phyloP scores from a whole-genome alignment of 139 green algal genomes.

The Chlorella sp. region DNA sequence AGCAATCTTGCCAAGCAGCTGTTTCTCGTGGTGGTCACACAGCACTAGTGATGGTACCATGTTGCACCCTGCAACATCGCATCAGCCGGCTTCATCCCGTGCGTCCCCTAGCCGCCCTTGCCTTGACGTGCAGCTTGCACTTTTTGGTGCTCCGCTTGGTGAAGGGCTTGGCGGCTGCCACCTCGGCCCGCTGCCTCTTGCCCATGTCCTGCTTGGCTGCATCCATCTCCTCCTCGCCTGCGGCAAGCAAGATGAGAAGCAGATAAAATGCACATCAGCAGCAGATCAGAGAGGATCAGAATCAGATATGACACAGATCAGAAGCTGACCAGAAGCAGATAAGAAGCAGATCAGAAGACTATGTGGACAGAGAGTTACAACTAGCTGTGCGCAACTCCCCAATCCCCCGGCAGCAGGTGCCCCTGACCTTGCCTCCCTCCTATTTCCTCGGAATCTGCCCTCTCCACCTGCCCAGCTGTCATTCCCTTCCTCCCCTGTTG shows the following conservation, averaged over 20 bases:
- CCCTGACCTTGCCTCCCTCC: too few relatives aligned
- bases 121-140: constrained; percentile 27
- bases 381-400: too few relatives aligned
- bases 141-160: background rate
- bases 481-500: background rate
- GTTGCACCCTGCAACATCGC: too few relatives aligned
- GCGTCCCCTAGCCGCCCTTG: background rate
- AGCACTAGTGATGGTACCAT: too few relatives aligned
- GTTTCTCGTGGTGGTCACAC: too few relatives aligned
- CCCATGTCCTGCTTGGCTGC: constrained; percentile 19
- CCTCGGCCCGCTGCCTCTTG: constrained; percentile 22
- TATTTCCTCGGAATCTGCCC: too few relatives aligned
- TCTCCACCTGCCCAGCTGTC: background rate
- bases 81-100: too few relatives aligned
- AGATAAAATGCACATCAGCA: background rate
- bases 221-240: constrained; percentile 15
- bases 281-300: background rate
- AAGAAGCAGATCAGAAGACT: too few relatives aligned
- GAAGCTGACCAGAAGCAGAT: too few relatives aligned
- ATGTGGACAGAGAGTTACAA: too few relatives aligned
- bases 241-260: background rate
- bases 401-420: too few relatives aligned
- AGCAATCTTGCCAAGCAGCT: too few relatives aligned
- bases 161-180: constrained; percentile 23
- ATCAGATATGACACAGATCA: background rate